phyloP scores from a whole-genome alignment of 257 asterid genomes.

The Plectranthus barbatus region DNA sequence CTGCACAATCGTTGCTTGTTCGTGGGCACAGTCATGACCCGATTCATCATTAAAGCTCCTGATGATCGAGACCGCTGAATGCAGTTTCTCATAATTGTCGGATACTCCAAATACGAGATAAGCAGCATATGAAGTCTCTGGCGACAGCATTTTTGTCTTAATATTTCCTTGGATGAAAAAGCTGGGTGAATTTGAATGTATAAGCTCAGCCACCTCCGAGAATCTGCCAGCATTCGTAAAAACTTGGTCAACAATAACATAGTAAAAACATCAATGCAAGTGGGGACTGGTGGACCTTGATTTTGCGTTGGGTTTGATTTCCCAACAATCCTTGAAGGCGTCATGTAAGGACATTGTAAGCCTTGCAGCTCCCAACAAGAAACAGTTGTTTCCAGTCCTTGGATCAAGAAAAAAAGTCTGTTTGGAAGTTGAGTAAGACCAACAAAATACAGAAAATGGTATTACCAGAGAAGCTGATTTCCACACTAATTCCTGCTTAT shows the following conservation, averaged over 20 bases:
- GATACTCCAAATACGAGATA: slow-evolving; percentile 15
- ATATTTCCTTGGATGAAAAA: slow-evolving; percentile 11
- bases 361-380: background rate
- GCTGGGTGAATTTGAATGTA: background rate
- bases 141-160: slow-evolving; percentile 9
- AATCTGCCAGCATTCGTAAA: slow-evolving; percentile 11
- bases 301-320: background rate
- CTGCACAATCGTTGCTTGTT: background rate
- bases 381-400: background rate
- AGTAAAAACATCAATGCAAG: background rate
- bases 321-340: too few species aligned
- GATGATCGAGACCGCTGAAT: background rate
- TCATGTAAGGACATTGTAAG: too few species aligned
- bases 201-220: slow-evolving; percentile 12
- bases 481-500: background rate
- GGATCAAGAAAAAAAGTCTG: background rate
- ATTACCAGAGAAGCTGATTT: background rate
- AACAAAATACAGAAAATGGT: too few species aligned
- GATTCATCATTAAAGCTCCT: background rate
- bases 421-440: background rate
- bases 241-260: background rate
- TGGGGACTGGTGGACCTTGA: background rate
- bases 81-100: background rate
- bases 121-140: slow-evolving; percentile 14
- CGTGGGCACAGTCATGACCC: too few species aligned